phyloP scores from a whole-genome alignment of 78 protist species.

The Dictyostelium brefeldianum region DNA sequence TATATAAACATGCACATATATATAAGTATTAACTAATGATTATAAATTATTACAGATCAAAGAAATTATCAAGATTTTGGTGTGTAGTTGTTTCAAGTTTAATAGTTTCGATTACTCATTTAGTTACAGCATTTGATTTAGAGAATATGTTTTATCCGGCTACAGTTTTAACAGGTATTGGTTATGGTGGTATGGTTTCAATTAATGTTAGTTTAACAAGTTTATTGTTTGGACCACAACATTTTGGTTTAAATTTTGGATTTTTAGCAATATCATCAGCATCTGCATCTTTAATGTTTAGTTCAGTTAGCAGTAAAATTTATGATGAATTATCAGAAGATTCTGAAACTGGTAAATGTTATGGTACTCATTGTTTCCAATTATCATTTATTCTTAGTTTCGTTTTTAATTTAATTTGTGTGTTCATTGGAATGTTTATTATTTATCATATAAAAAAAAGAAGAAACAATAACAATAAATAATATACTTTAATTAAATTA shows the following conservation, averaged over 20 bases:
- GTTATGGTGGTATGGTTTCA: slow-evolving; percentile 61
- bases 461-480: too few relatives aligned
- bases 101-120: slow-evolving; percentile 38
- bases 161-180: slow-evolving; percentile 39
- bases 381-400: slow-evolving; percentile 12
- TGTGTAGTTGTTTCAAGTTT: slow-evolving; percentile 23
- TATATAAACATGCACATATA: background rate
- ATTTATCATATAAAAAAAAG: background rate
- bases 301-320: slow-evolving; percentile 19
- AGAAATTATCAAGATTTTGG: slow-evolving; percentile 61
- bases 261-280: slow-evolving; percentile 67
- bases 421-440: slow-evolving; percentile 20
- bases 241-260: slow-evolving; percentile 76
- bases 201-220: slow-evolving; percentile 31
- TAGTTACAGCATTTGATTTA: slow-evolving; percentile 15
- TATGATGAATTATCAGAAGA: slow-evolving; percentile 18
- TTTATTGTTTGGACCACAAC: slow-evolving; percentile 44
- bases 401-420: slow-evolving; percentile 1
- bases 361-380: slow-evolving; percentile 34
- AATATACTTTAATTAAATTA: too few relatives aligned
- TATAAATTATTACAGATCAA: background rate
- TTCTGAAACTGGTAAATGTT: background rate
- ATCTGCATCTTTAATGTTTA: slow-evolving; percentile 33
- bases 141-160: background rate
- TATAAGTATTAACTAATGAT: background rate